Base-by-base conservation (phyloP, 139 green algal species). In the Dunaliella sp. region DNA sequence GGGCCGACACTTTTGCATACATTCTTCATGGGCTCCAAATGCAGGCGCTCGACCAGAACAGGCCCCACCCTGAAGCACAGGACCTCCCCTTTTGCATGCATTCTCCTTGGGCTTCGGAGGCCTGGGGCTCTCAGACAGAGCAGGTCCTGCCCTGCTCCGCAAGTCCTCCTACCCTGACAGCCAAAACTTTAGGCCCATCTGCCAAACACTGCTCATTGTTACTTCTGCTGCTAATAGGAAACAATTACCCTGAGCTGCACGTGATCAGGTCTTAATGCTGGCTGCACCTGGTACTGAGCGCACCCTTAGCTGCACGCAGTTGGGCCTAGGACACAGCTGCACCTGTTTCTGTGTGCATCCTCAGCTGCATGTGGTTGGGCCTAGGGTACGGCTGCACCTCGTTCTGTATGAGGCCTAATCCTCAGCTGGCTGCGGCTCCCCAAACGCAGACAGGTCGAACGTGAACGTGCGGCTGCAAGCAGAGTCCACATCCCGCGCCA, bases 371-470 rank as follows among this genome's bases (percentile, higher is more conserved):
- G 48, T 16, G 16, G 16, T 7, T 65, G 48, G 7, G 48, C 48
- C 16, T 65, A 26, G 7, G 48, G 7, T 16, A 65, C 7, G 16
- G 7, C 48, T 65, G 7, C 48, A 26, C 7, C 48, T 65, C 7
- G 48, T 65, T 16, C 16, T 26, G 48, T 7, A 7, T 65, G 7
- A 7, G 16, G 7, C 7, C 48, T 16, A 65, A 65, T 65, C 48
- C 16, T 88, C 84, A 35, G 81, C 81, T 24, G 89, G 86, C 79
- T 48, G 57, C 36, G 90, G 90, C 73, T 90, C 84, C 38, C 90
- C 90, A 86, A 93, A 96, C 0, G 83, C 83, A 32, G 86, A 89
- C 2, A 98, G 88, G 90, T 98, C 95, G 84, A 98, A 97, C 1
- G 95, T 98, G 84, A 95, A 91, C 26, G 93, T 96, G 31, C 88